phyloP scores from a whole-genome alignment of 2,329 filamentous ascomycete genomes.

The Thermothelomyces thermophilus region DNA sequence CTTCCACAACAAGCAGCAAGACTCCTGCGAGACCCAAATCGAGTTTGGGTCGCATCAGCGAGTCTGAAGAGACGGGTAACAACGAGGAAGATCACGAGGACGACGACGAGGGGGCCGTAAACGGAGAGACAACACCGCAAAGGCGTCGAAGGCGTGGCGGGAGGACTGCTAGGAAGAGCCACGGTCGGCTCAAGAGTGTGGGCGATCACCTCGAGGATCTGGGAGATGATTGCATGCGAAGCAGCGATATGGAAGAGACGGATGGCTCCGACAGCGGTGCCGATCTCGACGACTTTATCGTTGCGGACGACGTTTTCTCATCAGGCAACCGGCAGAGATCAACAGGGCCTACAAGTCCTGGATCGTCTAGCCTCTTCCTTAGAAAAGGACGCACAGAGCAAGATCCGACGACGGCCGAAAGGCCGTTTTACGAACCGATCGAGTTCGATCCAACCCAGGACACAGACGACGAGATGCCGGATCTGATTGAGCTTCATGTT shows the following conservation, averaged over 20 bases:
- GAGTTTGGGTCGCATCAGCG: conserved; percentile 1
- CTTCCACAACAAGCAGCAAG: not conserved
- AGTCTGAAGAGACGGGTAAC: conserved; percentile 14
- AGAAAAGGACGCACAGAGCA: not conserved
- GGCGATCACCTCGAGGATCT: conserved; percentile 41
- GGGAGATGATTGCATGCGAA: conserved; percentile 46
- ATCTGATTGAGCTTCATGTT: conserved; percentile 16
- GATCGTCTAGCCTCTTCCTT: conserved; percentile 5
- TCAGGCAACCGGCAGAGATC: conserved; percentile 31
- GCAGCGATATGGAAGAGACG: conserved; percentile 41
- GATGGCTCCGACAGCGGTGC: conserved; percentile 43
- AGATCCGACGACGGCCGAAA: conserved; percentile 15
- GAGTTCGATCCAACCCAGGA: conserved; percentile 34
- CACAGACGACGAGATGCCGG: conserved; percentile 30
- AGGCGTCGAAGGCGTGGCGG: conserved; percentile 7
- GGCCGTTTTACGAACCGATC: conserved; percentile 35
- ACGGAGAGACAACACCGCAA: conserved; percentile 18
- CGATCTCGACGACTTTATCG: conserved; percentile 52
- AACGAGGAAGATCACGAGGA: conserved; percentile 3
- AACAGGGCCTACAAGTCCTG: conserved; percentile 24
- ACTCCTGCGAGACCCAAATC: conserved; percentile 4
- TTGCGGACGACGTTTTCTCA: conserved; percentile 39
- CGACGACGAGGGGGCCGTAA: conserved; percentile 11
- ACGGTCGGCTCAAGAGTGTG: conserved; percentile 16
- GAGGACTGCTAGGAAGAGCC: conserved; percentile 18